Evolutionary conservation across 75 land plant species (phyloP), one percentile per base, ranked within the genome.

Genomic region (Ceratopteris richardii): DNA sequence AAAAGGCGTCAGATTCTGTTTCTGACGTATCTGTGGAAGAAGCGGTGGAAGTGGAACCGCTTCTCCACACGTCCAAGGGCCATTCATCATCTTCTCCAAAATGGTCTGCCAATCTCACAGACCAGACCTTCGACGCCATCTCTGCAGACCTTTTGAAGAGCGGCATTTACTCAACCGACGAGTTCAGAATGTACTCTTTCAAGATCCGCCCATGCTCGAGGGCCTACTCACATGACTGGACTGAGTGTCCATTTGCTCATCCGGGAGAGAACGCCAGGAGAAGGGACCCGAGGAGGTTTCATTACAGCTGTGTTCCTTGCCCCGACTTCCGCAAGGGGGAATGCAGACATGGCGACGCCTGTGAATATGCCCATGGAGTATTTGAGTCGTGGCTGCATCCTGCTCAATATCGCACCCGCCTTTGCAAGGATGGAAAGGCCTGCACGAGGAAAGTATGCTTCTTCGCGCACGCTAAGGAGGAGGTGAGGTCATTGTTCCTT

Each of bases 311-410:
- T 61, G 86, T 83, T 14, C 87, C 90, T 28, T 87, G 90, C 57
- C 90, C 90, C 14, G 90, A 87, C 20, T 87, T 87, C 47, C 73
- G 90, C 0, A 87, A 87, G 69, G 90, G 90, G 11, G 67, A 78
- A 17, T 87, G 90, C 70, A 57, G 83, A 56, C 68, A 82, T 11
- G 84, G 81, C 1, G 90, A 87, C 42, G 54, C 81, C 60, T 87
- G 90, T 48, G 90, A 87, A 59, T 83, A 83, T 66, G 90, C 90
- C 11, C 90, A 87, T 65, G 90, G 90, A 7, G 90, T 86, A 16
- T 86, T 86, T 53, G 90, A 86, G 72, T 86, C 83, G 58, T 87
- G 90, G 90, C 81, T 87, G 19, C 90, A 87, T 39, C 90, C 90
- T 13, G 90, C 90, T 2, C 88, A 84, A 48, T 84, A 84, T 54